Conservation (phyloP, 345 rosid species). For the Geranium rotundifolium region DNA sequence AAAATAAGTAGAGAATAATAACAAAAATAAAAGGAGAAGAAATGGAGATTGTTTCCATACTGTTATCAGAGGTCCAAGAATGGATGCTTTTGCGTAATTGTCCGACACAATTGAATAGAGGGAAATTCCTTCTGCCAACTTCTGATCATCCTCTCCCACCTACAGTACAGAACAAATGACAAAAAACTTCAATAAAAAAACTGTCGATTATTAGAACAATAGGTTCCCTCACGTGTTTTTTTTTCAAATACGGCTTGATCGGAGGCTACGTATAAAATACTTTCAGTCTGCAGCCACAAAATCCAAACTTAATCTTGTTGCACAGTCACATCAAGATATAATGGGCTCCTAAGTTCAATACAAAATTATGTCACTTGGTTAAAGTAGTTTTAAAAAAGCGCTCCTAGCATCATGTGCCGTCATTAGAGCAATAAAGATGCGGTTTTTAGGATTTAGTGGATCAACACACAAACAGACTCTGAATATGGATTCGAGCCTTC, state of each 20-base stretch:
- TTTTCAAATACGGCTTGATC: no score
- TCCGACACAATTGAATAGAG: conserved; percentile 58
- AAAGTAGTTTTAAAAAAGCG: no score
- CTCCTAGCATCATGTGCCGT: no score
- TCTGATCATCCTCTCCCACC: conserved; percentile 94
- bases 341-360: no score
- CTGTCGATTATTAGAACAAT: neutral
- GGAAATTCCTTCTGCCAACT: conserved; percentile 84
- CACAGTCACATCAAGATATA: no score
- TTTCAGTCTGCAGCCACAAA: neutral
- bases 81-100: conserved; percentile 41
- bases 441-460: no score
- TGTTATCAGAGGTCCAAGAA: conserved; percentile 69
- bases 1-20: no score
- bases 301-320: neutral
- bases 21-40: neutral
- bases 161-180: conserved; percentile 12
- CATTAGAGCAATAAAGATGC: no score
- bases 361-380: no score
- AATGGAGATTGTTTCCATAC: conserved; percentile 26
- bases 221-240: no score
- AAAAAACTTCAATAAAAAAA: no score
- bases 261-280: no score
- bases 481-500: neutral
- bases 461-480: neutral